phyloP scores from a whole-genome alignment of 352 stramenopile genomes.

The Phytophthora fragariae region DNA sequence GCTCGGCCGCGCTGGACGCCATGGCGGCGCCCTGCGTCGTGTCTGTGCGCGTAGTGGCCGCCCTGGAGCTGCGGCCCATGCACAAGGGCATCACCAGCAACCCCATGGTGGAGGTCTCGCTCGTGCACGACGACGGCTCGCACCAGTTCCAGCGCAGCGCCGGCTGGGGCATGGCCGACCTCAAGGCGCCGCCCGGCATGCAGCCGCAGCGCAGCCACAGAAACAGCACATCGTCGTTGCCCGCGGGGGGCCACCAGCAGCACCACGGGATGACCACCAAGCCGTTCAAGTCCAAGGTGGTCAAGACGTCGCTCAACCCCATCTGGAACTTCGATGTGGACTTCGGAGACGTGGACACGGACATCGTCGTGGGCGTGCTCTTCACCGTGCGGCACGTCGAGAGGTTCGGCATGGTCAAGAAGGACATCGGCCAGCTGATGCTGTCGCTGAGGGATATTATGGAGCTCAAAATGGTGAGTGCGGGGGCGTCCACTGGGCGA shows the following conservation, averaged over 20 bases:
- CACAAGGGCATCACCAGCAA: constrained; percentile 77
- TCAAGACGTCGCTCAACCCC: constrained; percentile 80
- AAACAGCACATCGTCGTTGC: constrained; percentile 35
- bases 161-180: constrained; percentile 56
- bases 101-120: constrained; percentile 75
- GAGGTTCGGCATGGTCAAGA: constrained; percentile 79
- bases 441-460: constrained; percentile 73
- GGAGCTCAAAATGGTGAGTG: constrained; percentile 74
- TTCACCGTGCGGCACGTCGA: constrained; percentile 76
- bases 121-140: constrained; percentile 64
- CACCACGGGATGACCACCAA: constrained; percentile 47
- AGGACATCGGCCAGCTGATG: constrained; percentile 74
- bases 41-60: constrained; percentile 65
- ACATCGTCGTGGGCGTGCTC: constrained; percentile 70
- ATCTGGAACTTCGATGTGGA: constrained; percentile 87
- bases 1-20: constrained; percentile 65
- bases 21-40: constrained; percentile 69
- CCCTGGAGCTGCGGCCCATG: constrained; percentile 66
- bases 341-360: constrained; percentile 78
- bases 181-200: constrained; percentile 38
- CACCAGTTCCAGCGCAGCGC: constrained; percentile 35
- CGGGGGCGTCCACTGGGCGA: not conserved
- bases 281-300: constrained; percentile 60
- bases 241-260: constrained; percentile 21
- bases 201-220: constrained; percentile 14